Conservation (phyloP, 1,284 basidiomycete genomes). For the Pulchroboletus neoregius region DNA sequence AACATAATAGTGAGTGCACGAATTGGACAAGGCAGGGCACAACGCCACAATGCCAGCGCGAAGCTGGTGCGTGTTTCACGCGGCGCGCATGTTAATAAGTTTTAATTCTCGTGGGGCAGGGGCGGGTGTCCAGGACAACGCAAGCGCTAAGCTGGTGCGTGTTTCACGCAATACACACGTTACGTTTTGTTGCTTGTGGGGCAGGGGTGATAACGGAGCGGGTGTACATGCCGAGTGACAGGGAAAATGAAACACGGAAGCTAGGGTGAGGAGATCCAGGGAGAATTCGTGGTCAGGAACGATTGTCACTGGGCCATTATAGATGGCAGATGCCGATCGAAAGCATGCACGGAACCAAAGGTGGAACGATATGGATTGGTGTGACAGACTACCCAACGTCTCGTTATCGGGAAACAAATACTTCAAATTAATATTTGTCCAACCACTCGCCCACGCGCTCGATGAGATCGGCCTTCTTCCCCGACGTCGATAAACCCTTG, state of each 20-base stretch:
- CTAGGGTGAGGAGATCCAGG: neutral
- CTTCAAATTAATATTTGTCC: slow-evolving; percentile 14
- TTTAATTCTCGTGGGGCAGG: neutral
- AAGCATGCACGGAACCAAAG: neutral
- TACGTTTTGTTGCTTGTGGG: neutral
- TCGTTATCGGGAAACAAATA: too few relatives aligned
- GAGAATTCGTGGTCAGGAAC: neutral
- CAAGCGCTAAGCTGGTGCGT: neutral
- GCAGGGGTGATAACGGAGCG: neutral
- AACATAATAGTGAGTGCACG: neutral
- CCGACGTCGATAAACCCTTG: slow-evolving; percentile 55
- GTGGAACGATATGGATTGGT: neutral
- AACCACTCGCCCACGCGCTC: slow-evolving; percentile 62
- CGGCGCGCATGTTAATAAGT: neutral
- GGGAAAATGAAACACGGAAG: neutral
- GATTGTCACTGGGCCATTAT: neutral
- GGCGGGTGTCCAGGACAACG: neutral
- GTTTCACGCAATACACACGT: neutral
- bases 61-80: neutral
- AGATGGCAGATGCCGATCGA: slow-evolving; percentile 1
- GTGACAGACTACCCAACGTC: neutral
- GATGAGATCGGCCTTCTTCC: slow-evolving; percentile 68
- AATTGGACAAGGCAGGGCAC: neutral
- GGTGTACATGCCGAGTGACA: neutral
- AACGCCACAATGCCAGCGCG: too few relatives aligned